These are phyloP conservation scores for Starmerella kuoi DNA, from an alignment of 805 yeast genomes.

Conservation along the genomic window DNA sequence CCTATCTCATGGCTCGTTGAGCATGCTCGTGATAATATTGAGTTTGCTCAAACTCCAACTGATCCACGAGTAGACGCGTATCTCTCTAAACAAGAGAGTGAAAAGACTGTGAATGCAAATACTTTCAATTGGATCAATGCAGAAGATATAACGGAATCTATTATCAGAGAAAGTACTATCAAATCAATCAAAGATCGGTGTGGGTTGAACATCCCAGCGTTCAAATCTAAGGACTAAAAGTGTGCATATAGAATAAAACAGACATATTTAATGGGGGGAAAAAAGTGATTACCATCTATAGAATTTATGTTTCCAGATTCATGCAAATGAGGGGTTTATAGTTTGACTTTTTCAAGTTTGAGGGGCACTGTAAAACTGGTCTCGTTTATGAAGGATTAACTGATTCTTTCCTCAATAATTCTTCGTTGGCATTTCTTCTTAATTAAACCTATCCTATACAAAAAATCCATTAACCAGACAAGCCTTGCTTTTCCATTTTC, in stretches of 20 bases:
- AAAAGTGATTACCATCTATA: too few species aligned
- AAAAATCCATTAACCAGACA: neutral
- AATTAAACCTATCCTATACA: too few species aligned
- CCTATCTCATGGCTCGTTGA: slow-evolving; percentile 16
- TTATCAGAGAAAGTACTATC: slow-evolving; percentile 19
- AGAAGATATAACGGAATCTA: slow-evolving; percentile 15
- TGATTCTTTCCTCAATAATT: too few species aligned
- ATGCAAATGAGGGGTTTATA: too few species aligned
- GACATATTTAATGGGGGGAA: too few species aligned
- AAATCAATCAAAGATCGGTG: slow-evolving; percentile 12
- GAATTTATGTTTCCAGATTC: too few species aligned
- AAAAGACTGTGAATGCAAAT: neutral
- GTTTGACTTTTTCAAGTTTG: too few species aligned
- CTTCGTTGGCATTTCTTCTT: too few species aligned
- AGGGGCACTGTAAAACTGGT: too few species aligned
- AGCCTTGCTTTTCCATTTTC: slow-evolving; percentile 14
- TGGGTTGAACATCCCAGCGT: slow-evolving; percentile 11
- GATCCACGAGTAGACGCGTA: slow-evolving; percentile 25
- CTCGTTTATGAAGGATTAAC: too few species aligned
- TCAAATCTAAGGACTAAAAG: neutral
- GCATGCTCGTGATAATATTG: slow-evolving; percentile 20
- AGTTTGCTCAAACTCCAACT: slow-evolving; percentile 17
- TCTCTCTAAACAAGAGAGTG: slow-evolving; percentile 20
- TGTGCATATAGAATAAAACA: neutral
- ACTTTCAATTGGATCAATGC: slow-evolving; percentile 17